Evolutionary conservation across 805 yeast genomes (phyloP), one percentile per base, ranked within the genome.

Genomic region (Lipomyces yamanashiensis): DNA sequence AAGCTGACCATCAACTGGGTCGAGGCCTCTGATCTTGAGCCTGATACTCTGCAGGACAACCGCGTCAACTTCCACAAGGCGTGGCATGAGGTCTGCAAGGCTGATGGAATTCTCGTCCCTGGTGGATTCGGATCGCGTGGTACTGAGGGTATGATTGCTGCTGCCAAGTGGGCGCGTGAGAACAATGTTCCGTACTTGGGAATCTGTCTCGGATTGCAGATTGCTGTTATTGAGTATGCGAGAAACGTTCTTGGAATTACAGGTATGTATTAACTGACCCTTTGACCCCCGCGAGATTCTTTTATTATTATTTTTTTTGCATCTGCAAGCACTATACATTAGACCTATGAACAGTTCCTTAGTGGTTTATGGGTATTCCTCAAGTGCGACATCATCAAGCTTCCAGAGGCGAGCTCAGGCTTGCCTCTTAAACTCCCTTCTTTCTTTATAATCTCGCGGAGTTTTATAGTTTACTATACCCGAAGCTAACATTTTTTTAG

Each of bases 41-140:
- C 86, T 47, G 87, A 84, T 67, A 55, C 70, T 33, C 50, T 52
- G 19, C 60, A 53, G 39, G 79, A 87, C 50, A 87, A 86, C 75
- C 89, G 91, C 78, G 85, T 87, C 61, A 84, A 85, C 72, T 92
- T 89, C 81, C 97, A 93, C 78, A 88, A 89, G 77, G 97, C 98
- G 58, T 95, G 99, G 99, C 93, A 91, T 73, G 80, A 83, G 71
- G 87, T 95, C 69, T 90, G 96, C 76, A 86, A 88, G 72, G 97
- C 98, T 33, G 97, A 95, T 77, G 98, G 99, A 77, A 89, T 95
- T 68, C 83, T 95, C 64, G 97, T 95, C 62, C 99, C 99, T 45
- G 99, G 99, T 75, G 99, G 99, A 1, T 95, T 95, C 74, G 99
- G 99, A 64, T 79, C 85, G 55, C 88, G 99, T 78, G 99, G 99